Conservation (phyloP, 805 yeast species). For the Kluyveromyces wickerhamii region DNA sequence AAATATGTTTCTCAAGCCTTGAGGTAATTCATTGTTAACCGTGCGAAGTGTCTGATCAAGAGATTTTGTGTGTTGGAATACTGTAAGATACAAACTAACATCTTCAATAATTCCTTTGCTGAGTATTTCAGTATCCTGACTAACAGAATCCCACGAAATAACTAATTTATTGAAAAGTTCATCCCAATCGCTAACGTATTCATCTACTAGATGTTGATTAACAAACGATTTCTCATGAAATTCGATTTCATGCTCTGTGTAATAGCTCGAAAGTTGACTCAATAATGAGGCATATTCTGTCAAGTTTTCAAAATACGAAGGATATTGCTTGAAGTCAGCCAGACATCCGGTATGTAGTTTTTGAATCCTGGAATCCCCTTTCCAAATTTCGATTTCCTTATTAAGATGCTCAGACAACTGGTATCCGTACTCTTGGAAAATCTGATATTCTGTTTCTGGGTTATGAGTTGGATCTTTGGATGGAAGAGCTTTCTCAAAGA, state of each 20-base stretch:
- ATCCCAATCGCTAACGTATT: slow-evolving; percentile 14
- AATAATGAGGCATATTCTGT: slow-evolving; percentile 22
- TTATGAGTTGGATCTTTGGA: background rate
- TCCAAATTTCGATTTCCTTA: slow-evolving; percentile 10
- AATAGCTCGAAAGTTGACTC: slow-evolving; percentile 21
- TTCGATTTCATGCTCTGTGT: slow-evolving; percentile 14
- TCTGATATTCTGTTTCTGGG: slow-evolving; percentile 9
- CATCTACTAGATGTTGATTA: slow-evolving; percentile 14
- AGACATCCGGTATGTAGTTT: slow-evolving; percentile 5
- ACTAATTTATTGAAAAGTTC: slow-evolving; percentile 19
- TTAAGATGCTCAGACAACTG: slow-evolving; percentile 21
- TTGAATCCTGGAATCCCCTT: background rate
- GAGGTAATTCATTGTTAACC: slow-evolving; percentile 9
- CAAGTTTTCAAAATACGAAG: slow-evolving; percentile 13
- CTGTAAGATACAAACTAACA: slow-evolving; percentile 13
- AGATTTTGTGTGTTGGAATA: slow-evolving; percentile 9
- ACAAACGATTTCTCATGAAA: slow-evolving; percentile 14
- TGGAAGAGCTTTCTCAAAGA: background rate
- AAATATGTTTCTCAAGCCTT: slow-evolving; percentile 13
- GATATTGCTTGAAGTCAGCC: slow-evolving; percentile 10
- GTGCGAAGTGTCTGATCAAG: slow-evolving; percentile 7
- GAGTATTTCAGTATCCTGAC: slow-evolving; percentile 12
- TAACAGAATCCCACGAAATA: slow-evolving; percentile 24
- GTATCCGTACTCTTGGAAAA: slow-evolving; percentile 24
- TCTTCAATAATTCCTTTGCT: slow-evolving; percentile 16